Conservation (phyloP, 2,329 filamentous ascomycete species). For the Dissoconium aciculare region DNA sequence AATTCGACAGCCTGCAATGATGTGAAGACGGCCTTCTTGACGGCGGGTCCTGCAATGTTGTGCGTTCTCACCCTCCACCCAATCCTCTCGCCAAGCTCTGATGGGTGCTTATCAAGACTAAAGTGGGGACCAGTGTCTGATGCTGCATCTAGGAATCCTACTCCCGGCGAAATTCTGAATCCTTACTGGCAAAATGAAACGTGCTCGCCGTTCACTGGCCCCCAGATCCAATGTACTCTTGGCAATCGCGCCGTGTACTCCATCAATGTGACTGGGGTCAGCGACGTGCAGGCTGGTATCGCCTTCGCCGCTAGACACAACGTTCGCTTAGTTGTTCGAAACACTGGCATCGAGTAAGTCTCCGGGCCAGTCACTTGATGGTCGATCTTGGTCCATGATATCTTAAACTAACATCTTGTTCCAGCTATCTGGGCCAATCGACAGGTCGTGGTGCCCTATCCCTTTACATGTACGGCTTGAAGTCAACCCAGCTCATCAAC, state of each 20-base stretch:
- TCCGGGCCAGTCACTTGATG: no score
- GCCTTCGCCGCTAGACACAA: conserved; percentile 25
- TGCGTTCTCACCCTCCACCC: no score
- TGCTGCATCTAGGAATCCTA: no score
- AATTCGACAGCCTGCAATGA: conserved; percentile 30
- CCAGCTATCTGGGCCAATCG: conserved; percentile 6
- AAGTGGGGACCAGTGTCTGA: no score
- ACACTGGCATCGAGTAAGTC: conserved; percentile 5
- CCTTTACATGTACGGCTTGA: conserved; percentile 14
- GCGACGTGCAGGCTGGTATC: conserved; percentile 16
- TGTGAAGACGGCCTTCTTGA: conserved; percentile 27
- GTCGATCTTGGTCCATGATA: no score
- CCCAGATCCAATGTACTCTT: conserved; percentile 25
- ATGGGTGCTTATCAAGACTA: no score
- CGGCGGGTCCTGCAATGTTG: no score
- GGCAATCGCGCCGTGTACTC: conserved; percentile 29
- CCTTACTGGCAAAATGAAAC: conserved; percentile 27
- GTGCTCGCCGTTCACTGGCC: conserved; percentile 29
- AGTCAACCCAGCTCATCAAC: conserved; percentile 7
- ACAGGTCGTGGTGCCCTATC: conserved; percentile 10
- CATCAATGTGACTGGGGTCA: conserved; percentile 15
- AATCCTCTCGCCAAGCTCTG: no score
- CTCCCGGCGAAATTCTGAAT: conserved; percentile 20
- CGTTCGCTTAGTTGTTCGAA: conserved; percentile 4
- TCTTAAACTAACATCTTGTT: background rate